Conservation (phyloP, 495 filamentous ascomycete genomes). For the Aspergillus wentii region DNA sequence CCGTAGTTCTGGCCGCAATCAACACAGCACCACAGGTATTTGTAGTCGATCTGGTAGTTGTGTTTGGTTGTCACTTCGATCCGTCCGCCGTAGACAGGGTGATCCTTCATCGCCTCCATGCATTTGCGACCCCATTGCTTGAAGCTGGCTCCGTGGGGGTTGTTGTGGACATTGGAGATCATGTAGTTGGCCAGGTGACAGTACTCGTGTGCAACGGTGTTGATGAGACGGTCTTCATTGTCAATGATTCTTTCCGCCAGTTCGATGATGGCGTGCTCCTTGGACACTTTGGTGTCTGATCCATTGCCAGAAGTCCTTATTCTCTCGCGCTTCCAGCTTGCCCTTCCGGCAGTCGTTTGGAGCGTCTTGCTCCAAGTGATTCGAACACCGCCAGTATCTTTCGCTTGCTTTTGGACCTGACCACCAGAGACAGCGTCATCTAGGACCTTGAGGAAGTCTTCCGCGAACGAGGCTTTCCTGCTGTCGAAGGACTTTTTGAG, state of each 20-base stretch:
- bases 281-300: slow-evolving; percentile 13
- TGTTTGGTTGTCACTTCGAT: slow-evolving; percentile 84
- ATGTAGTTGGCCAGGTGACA: slow-evolving; percentile 91
- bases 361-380: slow-evolving; percentile 83
- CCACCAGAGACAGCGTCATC: slow-evolving; percentile 62
- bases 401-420: slow-evolving; percentile 54
- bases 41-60: slow-evolving; percentile 80
- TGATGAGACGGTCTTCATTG: slow-evolving; percentile 70
- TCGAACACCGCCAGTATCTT: slow-evolving; percentile 67
- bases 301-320: slow-evolving; percentile 24
- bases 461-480: slow-evolving; percentile 61
- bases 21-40: slow-evolving; percentile 81
- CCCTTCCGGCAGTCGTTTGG: slow-evolving; percentile 80
- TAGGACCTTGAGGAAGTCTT: slow-evolving; percentile 65
- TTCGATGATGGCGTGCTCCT: slow-evolving; percentile 77
- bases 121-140: slow-evolving; percentile 60
- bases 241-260: slow-evolving; percentile 82
- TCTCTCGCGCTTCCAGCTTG: slow-evolving; percentile 69
- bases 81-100: slow-evolving; percentile 41
- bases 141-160: slow-evolving; percentile 81
- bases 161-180: slow-evolving; percentile 58
- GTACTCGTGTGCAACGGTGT: slow-evolving; percentile 90
- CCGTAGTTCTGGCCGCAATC: slow-evolving; percentile 64
- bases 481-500: slow-evolving; percentile 62
- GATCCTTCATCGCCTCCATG: slow-evolving; percentile 35